Evolutionary conservation across 768 basidiomycete species (phyloP).

Genomic region (Calocybe gangraenosa): DNA sequence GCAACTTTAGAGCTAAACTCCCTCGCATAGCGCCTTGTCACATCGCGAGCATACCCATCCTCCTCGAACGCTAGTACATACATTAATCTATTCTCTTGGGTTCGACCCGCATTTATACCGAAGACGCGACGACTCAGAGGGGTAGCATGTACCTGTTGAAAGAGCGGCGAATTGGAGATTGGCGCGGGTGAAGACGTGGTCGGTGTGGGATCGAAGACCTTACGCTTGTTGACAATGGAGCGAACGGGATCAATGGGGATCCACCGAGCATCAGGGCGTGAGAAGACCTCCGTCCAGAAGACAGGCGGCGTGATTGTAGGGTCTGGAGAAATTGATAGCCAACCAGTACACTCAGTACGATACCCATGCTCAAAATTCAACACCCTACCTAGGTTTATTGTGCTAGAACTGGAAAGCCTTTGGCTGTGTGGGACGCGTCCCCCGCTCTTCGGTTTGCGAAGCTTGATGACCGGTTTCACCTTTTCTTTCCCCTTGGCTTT

Average conservation of each 20-base stretch:
- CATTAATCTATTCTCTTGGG: slow-evolving; percentile 74
- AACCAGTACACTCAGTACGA: not conserved
- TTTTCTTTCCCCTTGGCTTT: slow-evolving; percentile 59
- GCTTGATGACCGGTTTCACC: slow-evolving; percentile 47
- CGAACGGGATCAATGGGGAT: slow-evolving; percentile 89
- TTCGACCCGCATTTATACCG: slow-evolving; percentile 21
- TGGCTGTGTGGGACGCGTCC: slow-evolving; percentile 37
- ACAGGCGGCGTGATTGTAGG: slow-evolving; percentile 72
- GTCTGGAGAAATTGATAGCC: slow-evolving; percentile 35
- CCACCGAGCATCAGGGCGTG: slow-evolving; percentile 88
- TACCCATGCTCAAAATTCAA: not conserved
- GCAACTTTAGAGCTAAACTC: slow-evolving; percentile 76
- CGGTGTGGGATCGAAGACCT: slow-evolving; percentile 70
- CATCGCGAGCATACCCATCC: slow-evolving; percentile 88
- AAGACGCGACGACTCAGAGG: slow-evolving; percentile 15
- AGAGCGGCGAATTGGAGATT: slow-evolving; percentile 13
- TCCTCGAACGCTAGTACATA: slow-evolving; percentile 96
- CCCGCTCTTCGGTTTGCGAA: slow-evolving; percentile 54
- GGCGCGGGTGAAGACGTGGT: slow-evolving; percentile 15
- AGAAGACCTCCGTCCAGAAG: slow-evolving; percentile 98
- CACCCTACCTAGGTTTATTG: slow-evolving; percentile 21
- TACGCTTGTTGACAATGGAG: slow-evolving; percentile 73
- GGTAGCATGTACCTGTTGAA: slow-evolving; percentile 19
- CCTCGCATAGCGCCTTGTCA: slow-evolving; percentile 85
- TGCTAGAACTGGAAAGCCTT: slow-evolving; percentile 16